Conservation (phyloP, 306 rosid species). For the Trifolium fragiferum region DNA sequence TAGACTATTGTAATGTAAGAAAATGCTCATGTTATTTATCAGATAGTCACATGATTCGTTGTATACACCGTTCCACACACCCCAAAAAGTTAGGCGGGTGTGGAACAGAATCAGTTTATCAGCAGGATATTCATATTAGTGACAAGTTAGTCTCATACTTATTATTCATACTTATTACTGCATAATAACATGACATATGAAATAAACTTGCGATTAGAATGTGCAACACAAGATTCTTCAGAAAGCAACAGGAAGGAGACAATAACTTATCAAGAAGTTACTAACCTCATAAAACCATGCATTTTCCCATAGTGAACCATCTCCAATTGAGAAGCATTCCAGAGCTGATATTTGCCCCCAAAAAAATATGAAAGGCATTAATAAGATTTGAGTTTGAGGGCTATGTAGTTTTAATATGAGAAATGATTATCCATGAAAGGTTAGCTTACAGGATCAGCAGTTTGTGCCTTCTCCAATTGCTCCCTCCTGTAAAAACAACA, state of each 20-base stretch:
- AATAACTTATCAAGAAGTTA: constrained; percentile 29
- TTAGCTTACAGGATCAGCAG: constrained; percentile 81
- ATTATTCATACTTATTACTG: too few species aligned
- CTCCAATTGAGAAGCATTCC: constrained; percentile 98
- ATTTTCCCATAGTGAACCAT: constrained; percentile 91
- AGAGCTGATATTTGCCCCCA: constrained; percentile 64
- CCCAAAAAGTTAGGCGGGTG: too few species aligned
- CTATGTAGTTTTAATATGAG: background rate
- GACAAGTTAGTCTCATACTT: background rate
- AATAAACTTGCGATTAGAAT: background rate
- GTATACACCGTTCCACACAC: too few species aligned
- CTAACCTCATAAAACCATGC: constrained; percentile 96
- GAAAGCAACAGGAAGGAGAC: constrained; percentile 34
- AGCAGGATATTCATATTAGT: too few species aligned
- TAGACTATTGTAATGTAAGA: too few species aligned
- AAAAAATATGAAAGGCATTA: constrained; percentile 28
- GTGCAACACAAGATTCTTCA: constrained; percentile 14
- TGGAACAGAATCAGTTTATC: too few species aligned
- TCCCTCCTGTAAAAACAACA: constrained; percentile 66
- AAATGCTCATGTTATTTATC: too few species aligned
- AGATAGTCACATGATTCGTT: too few species aligned
- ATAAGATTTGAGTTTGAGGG: background rate
- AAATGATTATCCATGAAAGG: constrained; percentile 19
- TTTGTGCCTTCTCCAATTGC: constrained; percentile 85
- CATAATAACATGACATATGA: background rate